Conservation (phyloP, 257 asterid genomes). For the Solanum chilense region DNA sequence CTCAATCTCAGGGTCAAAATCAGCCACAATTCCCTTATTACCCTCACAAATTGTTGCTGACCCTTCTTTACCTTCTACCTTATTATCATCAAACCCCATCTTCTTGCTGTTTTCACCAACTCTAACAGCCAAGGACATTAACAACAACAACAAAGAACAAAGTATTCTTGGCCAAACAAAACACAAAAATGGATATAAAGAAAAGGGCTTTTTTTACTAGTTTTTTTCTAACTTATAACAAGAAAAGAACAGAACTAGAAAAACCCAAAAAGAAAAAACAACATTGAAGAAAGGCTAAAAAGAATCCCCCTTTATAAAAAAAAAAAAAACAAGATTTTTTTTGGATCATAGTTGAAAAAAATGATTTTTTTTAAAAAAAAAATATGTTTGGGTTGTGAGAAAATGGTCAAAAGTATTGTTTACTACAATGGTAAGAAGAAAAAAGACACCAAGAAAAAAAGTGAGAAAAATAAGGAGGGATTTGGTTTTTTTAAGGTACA, state of each 20-base stretch:
- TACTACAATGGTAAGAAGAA: not conserved
- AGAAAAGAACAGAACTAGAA: not conserved
- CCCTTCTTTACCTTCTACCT: constrained; percentile 26
- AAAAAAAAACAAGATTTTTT: not conserved
- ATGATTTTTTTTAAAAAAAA: fast-evolving
- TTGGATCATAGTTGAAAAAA: not conserved
- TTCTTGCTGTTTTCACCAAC: constrained; percentile 50
- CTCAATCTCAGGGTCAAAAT: not conserved
- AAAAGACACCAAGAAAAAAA: not conserved
- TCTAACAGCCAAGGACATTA: constrained; percentile 74
- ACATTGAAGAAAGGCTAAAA: not conserved
- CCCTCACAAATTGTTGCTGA: constrained; percentile 3
- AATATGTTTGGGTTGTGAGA: not conserved
- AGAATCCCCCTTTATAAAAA: not conserved
- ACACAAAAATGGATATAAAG: not conserved
- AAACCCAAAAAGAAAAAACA: not conserved
- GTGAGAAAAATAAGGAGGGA: not conserved
- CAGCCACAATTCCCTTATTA: constrained; percentile 7
- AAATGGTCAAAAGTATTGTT: not conserved
- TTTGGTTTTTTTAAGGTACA: not conserved
- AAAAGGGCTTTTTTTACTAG: not conserved
- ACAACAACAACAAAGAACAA: constrained; percentile 3
- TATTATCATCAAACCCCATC: constrained; percentile 69
- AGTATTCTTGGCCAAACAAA: not conserved
- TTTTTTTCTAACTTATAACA: not conserved